phyloP scores from a whole-genome alignment of 2,329 filamentous ascomycete species.

The Cucurbitaria berberidis region DNA sequence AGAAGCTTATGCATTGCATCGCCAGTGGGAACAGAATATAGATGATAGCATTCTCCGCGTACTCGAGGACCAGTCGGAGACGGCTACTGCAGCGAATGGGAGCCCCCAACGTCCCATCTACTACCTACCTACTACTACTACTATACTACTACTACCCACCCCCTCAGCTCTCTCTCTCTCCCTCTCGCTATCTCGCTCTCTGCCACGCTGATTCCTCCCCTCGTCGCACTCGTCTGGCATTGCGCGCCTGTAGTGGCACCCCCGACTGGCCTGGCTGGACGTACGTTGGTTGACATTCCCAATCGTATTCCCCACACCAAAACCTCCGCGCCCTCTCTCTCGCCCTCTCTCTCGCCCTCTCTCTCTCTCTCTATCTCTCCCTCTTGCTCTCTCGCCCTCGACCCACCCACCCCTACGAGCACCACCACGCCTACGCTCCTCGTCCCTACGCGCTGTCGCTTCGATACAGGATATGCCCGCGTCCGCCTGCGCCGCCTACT shows the following conservation, averaged over 20 bases:
- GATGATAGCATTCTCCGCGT: too few relatives aligned
- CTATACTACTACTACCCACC: too few relatives aligned
- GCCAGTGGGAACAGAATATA: too few relatives aligned
- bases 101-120: slow-evolving; percentile 8
- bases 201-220: not conserved
- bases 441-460: slow-evolving; percentile 26
- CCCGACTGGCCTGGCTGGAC: slow-evolving; percentile 1
- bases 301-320: slow-evolving; percentile 25
- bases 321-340: slow-evolving; percentile 12
- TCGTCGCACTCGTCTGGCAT: slow-evolving; percentile 1
- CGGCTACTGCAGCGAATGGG: slow-evolving; percentile 30
- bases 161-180: slow-evolving; percentile 1
- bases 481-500: slow-evolving; percentile 24
- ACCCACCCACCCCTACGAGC: too few relatives aligned
- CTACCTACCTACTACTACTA: too few relatives aligned
- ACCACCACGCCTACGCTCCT: too few relatives aligned
- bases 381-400: slow-evolving; percentile 27
- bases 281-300: slow-evolving; percentile 7
- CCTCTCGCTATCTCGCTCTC: slow-evolving; percentile 3
- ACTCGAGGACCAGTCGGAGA: slow-evolving; percentile 31
- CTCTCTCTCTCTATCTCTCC: slow-evolving; percentile 14
- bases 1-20: not conserved
- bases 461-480: slow-evolving; percentile 40
- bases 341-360: slow-evolving; percentile 13
- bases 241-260: not conserved